Base-by-base conservation (phyloP, 768 basidiomycete species). In the Russula ochroleuca region DNA sequence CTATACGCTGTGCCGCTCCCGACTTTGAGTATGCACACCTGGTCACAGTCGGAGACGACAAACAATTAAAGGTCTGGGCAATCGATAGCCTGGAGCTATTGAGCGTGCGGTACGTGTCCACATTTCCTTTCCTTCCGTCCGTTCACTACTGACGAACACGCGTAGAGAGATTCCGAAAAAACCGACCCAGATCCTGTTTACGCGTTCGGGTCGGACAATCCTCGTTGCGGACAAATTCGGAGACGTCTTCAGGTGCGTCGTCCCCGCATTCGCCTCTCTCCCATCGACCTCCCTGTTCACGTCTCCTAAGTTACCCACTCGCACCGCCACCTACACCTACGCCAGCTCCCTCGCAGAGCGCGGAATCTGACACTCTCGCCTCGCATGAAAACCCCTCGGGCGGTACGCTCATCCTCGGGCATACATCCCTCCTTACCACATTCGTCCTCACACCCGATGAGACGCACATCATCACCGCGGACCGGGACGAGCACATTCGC, bases 401-500 rank as follows among this genome's bases (percentile, higher is more conserved):
- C 28, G 90, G 89, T 45, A 76, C 80, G 10, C 85, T 92, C 57
- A 74, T 94, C 43, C 78, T 96, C 0, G 96, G 97, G 10, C 97
- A 99, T 71, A 85, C 89, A 1, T 97, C 94, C 14, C 83, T 92
- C 47, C 75, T 98, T 62, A 96, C 88, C 13, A 75, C 81, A 0
- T 87, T 90, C 73, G 70, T 87, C 49, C 81, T 96, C 59, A 82
- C 86, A 0, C 72, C 74, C 0, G 86, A 91, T 70, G 85, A 87
- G 68, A 80, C 79, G 57, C 86, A 81, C 71, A 86, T 99, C 70
- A 81, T 98, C 67, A 93, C 94, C 0, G 88, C 92, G 0, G 97
- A 98, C 71, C 78, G 97, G 50, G 97, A 99, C 71, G 97, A 98
- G 72, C 97, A 98, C 71, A 88, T 99, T 56, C 81, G 97, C 59